Evolutionary conservation across 768 basidiomycete genomes (phyloP), one percentile per base, ranked within the genome.

Genomic region (Agrocybe chaxingu): DNA sequence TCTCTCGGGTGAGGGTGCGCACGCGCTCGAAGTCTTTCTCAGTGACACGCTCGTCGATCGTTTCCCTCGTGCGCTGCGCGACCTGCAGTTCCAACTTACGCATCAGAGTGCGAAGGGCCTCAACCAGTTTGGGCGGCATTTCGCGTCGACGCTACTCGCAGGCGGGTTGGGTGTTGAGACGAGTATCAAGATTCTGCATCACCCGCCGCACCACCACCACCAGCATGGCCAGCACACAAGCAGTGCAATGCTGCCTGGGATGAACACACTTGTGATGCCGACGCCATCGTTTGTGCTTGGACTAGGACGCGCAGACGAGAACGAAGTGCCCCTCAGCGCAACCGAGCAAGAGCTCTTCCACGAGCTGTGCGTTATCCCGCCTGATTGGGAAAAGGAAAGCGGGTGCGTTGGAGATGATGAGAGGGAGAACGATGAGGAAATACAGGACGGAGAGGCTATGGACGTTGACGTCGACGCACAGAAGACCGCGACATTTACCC

Each of bases 321-420:
- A 52, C n/a, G 77, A 78, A 18, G 68, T 70, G 3, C 87, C 86
- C 13, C 73, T 89, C 43, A 89, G 78, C 56, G 80, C 81, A 18
- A 81, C 77, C 8, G 87, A 89, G 58, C 79, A 85, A 59, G 80
- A 85, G 64, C 82, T 89, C 43, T 89, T 89, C 66, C 78, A 72
- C 37, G 74, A 77, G 42, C 66, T 89, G 19, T 89, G 85, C 52
- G 70, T 77, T 31, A 74, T 77, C 52, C 59, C 57, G 18, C 78
- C 80, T 13, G 81, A 83, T 51, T 79, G 77, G 77, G 78, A 80
- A 42, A 64, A 68, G 50, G 77, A 70, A 32, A 53, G 51, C 5
- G 48, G 53, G 18, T 24, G 24, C 24, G 24, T 24, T 24, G 24
- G 24, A 5, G 58, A 45, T 12, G 59, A 54, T 12, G 60, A 51